Evolutionary conservation across 495 filamentous ascomycete species (phyloP), one percentile per base, ranked within the genome.

Genomic region (Jackrogersella minutella): DNA sequence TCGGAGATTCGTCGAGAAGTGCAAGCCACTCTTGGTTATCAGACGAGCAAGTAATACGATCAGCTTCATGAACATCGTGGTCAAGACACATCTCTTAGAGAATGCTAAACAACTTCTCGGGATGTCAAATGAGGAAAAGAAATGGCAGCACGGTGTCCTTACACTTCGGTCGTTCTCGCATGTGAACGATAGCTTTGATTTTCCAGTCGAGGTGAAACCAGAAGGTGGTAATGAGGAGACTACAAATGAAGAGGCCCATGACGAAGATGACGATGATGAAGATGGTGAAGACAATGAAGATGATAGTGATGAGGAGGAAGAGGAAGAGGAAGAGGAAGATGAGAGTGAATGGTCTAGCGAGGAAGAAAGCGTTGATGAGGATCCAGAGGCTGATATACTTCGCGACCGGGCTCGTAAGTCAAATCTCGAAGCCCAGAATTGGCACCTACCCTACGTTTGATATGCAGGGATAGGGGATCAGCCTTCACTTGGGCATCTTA

Each of bases 61-160:
- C 16, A 63, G 62, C 30, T 78, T 78, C 47, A 72, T 74, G 55
- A 75, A 77, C 26, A 39, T 52, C 9, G 67, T 77, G 14, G 67
- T 76, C 40, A 77, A 77, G 56, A 69, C 55, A 14, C 74, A 76
- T 62, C 64, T 75, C n/a, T 57, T 75, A 1, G 66, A 73, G 26
- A 69, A 66, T 53, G 57, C 73, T 8, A 69, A 71, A 36, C 69
- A 74, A 16, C 55, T 77, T 2, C 63, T 79, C 11, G 70, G 71
- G 7, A 59, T 78, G 40, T 68, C 68, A 1, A 24, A 68, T 16
- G 77, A 77, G 44, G 75, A 74, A 37, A 76, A 74, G 28, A 75
- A 77, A 40, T 75, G 71, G 75, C 77, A 77, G 41, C 77, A 79
- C 30, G 77, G 77, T 21, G 71, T 79, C 11, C 49, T 79, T 3